Conservation (phyloP, 2,329 filamentous ascomycete species). For the Dactylellina drechsleri region DNA sequence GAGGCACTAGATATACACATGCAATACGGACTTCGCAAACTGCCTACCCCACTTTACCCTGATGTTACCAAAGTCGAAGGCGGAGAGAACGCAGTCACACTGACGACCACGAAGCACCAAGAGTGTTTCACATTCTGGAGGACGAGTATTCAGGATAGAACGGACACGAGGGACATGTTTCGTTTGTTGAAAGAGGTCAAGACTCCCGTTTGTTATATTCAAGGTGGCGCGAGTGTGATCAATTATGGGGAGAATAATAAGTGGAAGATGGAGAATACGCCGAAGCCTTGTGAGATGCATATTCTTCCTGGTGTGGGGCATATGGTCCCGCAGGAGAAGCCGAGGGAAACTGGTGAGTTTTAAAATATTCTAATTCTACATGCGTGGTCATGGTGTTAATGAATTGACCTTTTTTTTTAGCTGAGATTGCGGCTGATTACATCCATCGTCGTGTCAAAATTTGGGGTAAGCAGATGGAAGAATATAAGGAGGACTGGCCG, state of each 20-base stretch:
- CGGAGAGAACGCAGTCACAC: conserved; percentile 68
- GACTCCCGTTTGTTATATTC: conserved; percentile 75
- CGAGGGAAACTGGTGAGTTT: conserved; percentile 71
- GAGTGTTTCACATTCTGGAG: conserved; percentile 83
- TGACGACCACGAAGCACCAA: conserved; percentile 85
- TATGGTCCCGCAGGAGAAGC: conserved; percentile 83
- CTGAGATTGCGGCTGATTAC: conserved; percentile 52
- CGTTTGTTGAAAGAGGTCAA: conserved; percentile 70
- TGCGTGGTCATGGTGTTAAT: background rate
- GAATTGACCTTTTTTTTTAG: conserved; percentile 25
- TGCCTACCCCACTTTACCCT: conserved; percentile 72
- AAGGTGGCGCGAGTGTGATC: conserved; percentile 71
- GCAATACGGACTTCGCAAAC: conserved; percentile 76
- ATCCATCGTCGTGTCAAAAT: conserved; percentile 52
- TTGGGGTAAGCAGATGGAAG: conserved; percentile 55
- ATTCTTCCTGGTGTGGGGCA: conserved; percentile 76
- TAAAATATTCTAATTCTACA: background rate
- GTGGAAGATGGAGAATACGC: conserved; percentile 72
- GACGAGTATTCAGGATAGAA: conserved; percentile 62
- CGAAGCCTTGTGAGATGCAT: conserved; percentile 72
- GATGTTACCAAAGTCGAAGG: conserved; percentile 55
- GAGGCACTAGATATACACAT: conserved; percentile 81
- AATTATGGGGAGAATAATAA: conserved; percentile 66
- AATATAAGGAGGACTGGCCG: conserved; percentile 26
- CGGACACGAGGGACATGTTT: conserved; percentile 69